Conservation (phyloP, 164 flowering plant genomes). For the Akebia trifoliata region DNA sequence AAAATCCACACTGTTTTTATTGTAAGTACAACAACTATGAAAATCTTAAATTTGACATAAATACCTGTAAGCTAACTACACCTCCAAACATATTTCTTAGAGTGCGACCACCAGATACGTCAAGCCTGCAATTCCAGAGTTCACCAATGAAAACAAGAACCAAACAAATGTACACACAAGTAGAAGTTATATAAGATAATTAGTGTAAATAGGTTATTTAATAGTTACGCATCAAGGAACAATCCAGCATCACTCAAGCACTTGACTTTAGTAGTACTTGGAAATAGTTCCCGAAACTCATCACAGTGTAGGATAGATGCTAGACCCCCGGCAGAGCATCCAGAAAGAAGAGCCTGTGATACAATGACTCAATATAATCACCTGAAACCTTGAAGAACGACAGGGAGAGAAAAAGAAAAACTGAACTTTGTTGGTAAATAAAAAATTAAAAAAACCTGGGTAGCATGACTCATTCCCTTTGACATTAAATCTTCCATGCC, state of each 20-base stretch:
- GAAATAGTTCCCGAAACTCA: constrained; percentile 59
- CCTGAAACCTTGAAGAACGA: too few relatives aligned
- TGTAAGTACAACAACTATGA: neutral
- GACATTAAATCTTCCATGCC: constrained; percentile 82
- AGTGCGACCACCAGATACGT: constrained; percentile 68
- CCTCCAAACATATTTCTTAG: constrained; percentile 58
- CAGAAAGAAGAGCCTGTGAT: constrained; percentile 92
- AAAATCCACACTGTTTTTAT: neutral
- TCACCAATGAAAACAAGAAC: neutral
- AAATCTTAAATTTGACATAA: neutral
- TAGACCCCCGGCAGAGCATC: constrained; percentile 97
- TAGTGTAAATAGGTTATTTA: neutral
- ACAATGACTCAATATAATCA: too few relatives aligned
- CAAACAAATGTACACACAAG: neutral
- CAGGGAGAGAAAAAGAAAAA: neutral
- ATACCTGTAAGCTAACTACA: constrained; percentile 77
- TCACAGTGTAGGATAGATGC: constrained; percentile 92
- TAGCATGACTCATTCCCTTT: constrained; percentile 70
- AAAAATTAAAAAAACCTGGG: constrained; percentile 49
- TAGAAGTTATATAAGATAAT: neutral
- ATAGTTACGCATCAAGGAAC: constrained; percentile 80
- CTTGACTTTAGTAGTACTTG: constrained; percentile 65
- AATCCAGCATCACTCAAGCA: constrained; percentile 93
- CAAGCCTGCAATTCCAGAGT: constrained; percentile 34
- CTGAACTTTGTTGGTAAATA: too few relatives aligned